A percentile compares a stretch with the other conserved stretches of the same genome.
phyloP scores from a whole-genome alignment of 1,284 basidiomycete species.

The Golubevia pallescens region DNA sequence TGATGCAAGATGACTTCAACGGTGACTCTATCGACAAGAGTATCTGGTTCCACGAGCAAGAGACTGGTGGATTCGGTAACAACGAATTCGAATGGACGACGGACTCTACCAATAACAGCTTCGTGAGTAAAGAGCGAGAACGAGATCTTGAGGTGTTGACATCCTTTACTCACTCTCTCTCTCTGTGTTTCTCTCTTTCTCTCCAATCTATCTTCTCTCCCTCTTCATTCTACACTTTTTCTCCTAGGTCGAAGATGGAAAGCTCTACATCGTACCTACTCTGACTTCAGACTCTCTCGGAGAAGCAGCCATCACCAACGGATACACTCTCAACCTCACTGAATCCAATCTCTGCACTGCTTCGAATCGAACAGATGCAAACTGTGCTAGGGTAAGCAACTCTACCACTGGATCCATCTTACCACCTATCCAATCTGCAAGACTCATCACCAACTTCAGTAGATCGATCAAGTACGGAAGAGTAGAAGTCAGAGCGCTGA shows the following conservation, averaged over 20 bases:
- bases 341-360: slow-evolving; percentile 20
- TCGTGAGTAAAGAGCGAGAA: not conserved
- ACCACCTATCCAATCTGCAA: slow-evolving; percentile 38
- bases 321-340: slow-evolving; percentile 38
- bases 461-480: slow-evolving; percentile 29
- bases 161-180: too few relatives aligned
- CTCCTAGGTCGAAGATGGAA: slow-evolving; percentile 19
- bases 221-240: too few relatives aligned
- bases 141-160: too few relatives aligned
- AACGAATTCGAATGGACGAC: slow-evolving; percentile 44
- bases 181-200: too few relatives aligned
- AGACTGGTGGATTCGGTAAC: slow-evolving; percentile 41
- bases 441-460: slow-evolving; percentile 30
- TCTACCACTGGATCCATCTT: slow-evolving; percentile 21
- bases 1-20: slow-evolving; percentile 36
- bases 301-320: slow-evolving; percentile 29
- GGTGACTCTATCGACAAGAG: slow-evolving; percentile 20
- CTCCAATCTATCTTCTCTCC: too few relatives aligned
- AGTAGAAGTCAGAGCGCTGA: slow-evolving; percentile 30
- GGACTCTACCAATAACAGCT: slow-evolving; percentile 32
- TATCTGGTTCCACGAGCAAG: slow-evolving; percentile 33
- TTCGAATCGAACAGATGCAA: slow-evolving; percentile 16
- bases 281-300: slow-evolving; percentile 29
- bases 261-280: slow-evolving; percentile 43
- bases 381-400: slow-evolving; percentile 22